phyloP scores from a whole-genome alignment of 1,139 yeast genomes.

The Candida tunisiensis region DNA sequence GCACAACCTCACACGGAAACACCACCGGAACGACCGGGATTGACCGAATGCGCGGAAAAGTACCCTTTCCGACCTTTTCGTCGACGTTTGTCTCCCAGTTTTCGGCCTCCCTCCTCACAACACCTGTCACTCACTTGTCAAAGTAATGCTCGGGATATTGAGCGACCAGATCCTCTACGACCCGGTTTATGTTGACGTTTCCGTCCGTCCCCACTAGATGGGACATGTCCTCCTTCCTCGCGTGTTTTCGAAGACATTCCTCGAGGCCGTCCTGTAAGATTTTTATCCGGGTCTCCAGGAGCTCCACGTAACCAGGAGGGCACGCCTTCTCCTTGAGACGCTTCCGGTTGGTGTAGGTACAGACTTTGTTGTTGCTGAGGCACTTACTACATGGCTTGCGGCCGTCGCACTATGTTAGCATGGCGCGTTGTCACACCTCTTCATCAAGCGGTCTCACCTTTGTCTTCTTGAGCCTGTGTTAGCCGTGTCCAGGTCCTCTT shows the following conservation, averaged over 20 bases:
- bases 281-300: slow-evolving; percentile 50
- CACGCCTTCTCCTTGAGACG: slow-evolving; percentile 43
- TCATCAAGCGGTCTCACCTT: slow-evolving; percentile 6
- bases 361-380: slow-evolving; percentile 50
- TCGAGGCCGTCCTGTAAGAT: slow-evolving; percentile 39
- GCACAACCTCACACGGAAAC: no score
- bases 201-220: slow-evolving; percentile 8
- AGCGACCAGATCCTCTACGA: slow-evolving; percentile 1
- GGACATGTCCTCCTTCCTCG: slow-evolving; percentile 13
- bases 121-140: slow-evolving; percentile 1
- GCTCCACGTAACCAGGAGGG: slow-evolving; percentile 52
- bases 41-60: neutral
- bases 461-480: slow-evolving; percentile 28
- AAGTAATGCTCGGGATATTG: slow-evolving; percentile 2
- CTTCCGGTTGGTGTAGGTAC: slow-evolving; percentile 58
- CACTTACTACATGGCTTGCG: slow-evolving; percentile 62
- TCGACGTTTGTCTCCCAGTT: neutral
- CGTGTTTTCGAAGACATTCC: slow-evolving; percentile 23
- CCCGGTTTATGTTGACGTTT: slow-evolving; percentile 3
- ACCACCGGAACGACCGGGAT: no score
- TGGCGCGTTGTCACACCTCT: neutral
- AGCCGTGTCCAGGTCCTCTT: neutral
- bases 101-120: neutral
- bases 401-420: slow-evolving; percentile 53
- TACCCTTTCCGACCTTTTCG: neutral